These are phyloP conservation scores for Saccharomycopsis capsularis DNA, from an alignment of 805 yeast genomes.

Conservation along the genomic window DNA sequence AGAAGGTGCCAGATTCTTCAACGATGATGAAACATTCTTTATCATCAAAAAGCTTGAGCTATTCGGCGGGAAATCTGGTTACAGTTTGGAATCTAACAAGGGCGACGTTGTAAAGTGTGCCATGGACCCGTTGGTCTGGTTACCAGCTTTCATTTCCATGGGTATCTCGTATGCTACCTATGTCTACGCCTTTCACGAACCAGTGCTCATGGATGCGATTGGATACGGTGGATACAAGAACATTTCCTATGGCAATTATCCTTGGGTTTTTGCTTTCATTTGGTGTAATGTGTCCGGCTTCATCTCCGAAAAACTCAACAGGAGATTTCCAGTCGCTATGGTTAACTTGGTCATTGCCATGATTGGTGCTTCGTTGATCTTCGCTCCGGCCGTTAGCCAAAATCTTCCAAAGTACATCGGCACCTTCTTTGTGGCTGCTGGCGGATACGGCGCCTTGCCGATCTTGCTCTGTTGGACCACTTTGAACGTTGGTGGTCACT, in stretches of 20 bases:
- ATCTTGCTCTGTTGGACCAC: constrained; percentile 55
- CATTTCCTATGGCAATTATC: constrained; percentile 12
- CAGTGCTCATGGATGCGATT: constrained; percentile 13
- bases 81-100: constrained; percentile 39
- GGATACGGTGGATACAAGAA: constrained; percentile 1
- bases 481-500: constrained; percentile 38
- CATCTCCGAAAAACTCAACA: constrained; percentile 48
- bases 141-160: constrained; percentile 55
- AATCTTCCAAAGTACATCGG: constrained; percentile 47
- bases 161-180: constrained; percentile 25
- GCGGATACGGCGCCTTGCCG: constrained; percentile 63
- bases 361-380: constrained; percentile 46
- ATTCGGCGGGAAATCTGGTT: constrained; percentile 34
- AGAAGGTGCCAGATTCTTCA: constrained; percentile 34
- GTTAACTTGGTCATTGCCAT: constrained; percentile 34
- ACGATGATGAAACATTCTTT: constrained; percentile 36
- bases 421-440: constrained; percentile 45
- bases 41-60: constrained; percentile 22
- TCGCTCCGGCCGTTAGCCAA: constrained; percentile 27
- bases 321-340: constrained; percentile 39
- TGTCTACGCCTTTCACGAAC: constrained; percentile 20
- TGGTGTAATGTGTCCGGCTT: constrained; percentile 36
- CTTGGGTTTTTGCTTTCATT: constrained; percentile 20
- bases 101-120: constrained; percentile 36
- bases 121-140: constrained; percentile 51